Conservation (phyloP, 345 rosid genomes). For the Gossypium anomalum region DNA sequence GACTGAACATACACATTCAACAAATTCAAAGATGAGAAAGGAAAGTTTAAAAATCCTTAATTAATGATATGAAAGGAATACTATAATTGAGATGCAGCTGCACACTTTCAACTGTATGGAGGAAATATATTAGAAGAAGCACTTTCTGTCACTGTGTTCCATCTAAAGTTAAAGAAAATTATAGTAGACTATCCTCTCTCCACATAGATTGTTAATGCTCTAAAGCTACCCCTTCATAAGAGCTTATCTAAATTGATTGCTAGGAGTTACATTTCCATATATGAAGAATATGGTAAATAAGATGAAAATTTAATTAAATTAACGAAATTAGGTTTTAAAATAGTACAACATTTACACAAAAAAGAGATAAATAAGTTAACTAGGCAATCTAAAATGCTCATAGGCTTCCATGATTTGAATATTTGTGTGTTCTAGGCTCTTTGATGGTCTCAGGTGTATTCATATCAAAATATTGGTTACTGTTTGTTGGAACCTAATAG, state of each 20-base stretch:
- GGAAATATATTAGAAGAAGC: conserved; percentile 25
- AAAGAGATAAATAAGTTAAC: conserved; percentile 9
- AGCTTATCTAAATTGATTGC: not conserved
- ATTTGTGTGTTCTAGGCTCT: no score
- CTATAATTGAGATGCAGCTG: conserved; percentile 20
- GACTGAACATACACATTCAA: conserved; percentile 24
- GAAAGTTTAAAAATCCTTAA: conserved; percentile 9
- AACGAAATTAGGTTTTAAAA: not conserved
- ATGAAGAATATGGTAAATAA: no score
- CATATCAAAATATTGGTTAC: no score
- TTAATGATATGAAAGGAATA: not conserved
- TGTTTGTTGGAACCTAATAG: no score
- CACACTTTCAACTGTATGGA: conserved; percentile 18
- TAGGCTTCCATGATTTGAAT: no score
- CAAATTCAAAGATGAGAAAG: not conserved
- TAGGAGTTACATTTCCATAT: not conserved
- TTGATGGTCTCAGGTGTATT: no score
- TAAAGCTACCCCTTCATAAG: conserved; percentile 17
- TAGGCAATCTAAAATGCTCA: no score
- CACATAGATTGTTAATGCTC: no score
- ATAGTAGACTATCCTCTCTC: no score
- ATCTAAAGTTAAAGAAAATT: not conserved
- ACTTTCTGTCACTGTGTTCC: not conserved
- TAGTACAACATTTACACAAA: not conserved
- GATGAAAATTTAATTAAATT: no score